Conservation (phyloP, 192 early-diverging fungal genomes). For the Umbelopsis vinacea region DNA sequence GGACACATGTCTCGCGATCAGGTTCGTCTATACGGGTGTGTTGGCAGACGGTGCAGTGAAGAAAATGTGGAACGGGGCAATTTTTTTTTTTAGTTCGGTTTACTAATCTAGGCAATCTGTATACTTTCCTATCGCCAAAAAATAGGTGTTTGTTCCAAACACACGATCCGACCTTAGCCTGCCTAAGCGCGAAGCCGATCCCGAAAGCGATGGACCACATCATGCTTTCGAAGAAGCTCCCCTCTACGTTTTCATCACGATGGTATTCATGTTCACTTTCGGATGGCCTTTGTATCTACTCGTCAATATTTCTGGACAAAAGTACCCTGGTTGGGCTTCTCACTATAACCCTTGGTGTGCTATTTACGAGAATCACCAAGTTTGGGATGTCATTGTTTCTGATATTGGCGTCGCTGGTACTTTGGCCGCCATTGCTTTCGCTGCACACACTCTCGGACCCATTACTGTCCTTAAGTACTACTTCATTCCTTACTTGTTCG, state of each 20-base stretch:
- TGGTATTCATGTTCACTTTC: conserved; percentile 73
- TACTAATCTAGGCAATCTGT: background rate
- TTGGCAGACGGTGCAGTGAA: background rate
- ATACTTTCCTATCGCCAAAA: background rate
- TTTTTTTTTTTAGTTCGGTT: background rate
- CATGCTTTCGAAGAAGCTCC: conserved; percentile 76
- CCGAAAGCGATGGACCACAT: conserved; percentile 45
- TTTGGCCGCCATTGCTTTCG: conserved; percentile 49
- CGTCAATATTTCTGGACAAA: conserved; percentile 75
- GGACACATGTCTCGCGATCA: conserved; percentile 91
- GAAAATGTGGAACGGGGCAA: conserved; percentile 16
- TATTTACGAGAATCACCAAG: conserved; percentile 80
- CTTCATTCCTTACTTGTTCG: conserved; percentile 86
- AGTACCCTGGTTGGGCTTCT: conserved; percentile 75
- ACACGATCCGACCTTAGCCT: conserved; percentile 65
- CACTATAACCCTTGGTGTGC: conserved; percentile 85
- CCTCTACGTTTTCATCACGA: conserved; percentile 58
- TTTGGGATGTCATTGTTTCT: conserved; percentile 69
- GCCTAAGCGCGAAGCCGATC: conserved; percentile 44
- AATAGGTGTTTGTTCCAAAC: conserved; percentile 84
- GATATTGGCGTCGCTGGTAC: conserved; percentile 67
- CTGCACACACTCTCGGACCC: conserved; percentile 54
- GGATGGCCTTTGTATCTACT: conserved; percentile 92
- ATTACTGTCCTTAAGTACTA: conserved; percentile 81
- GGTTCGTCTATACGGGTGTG: conserved; percentile 25